Conservation (phyloP, 805 yeast species). For the Candida insectorum region DNA sequence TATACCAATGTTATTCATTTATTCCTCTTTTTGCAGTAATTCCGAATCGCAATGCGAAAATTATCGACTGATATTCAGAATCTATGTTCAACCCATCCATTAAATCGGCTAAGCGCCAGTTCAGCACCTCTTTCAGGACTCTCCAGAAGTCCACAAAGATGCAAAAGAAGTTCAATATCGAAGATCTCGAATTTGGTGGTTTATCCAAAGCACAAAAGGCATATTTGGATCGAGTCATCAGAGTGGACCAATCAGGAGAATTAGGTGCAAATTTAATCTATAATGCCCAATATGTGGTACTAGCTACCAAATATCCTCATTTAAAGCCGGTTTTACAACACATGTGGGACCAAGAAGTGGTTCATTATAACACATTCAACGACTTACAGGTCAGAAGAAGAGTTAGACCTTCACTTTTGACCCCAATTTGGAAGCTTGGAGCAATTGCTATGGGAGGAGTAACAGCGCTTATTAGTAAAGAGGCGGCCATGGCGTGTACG, state of each 20-base stretch:
- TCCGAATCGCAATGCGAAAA: background rate
- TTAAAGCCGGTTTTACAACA: constrained; percentile 79
- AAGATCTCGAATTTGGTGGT: constrained; percentile 31
- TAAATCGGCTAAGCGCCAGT: too few species aligned
- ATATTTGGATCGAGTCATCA: constrained; percentile 65
- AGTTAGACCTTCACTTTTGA: constrained; percentile 86
- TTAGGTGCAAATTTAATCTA: constrained; percentile 93
- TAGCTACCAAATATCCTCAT: constrained; percentile 67
- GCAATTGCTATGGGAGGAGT: constrained; percentile 83
- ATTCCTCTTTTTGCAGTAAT: too few species aligned
- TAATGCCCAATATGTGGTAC: constrained; percentile 80
- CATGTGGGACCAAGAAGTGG: constrained; percentile 98
- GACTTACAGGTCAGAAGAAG: constrained; percentile 68
- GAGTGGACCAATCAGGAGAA: constrained; percentile 98
- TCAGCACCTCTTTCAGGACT: background rate
- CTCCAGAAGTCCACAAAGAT: background rate
- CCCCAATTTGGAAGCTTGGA: constrained; percentile 92
- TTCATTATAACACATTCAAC: constrained; percentile 85
- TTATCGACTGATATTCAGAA: constrained; percentile 1
- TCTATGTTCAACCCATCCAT: background rate
- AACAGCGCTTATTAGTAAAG: constrained; percentile 84
- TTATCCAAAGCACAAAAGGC: constrained; percentile 60
- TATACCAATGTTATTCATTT: background rate
- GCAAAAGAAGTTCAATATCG: constrained; percentile 2
- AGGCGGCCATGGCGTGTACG: constrained; percentile 99